These are phyloP conservation scores for Chaetomium sp. DNA, from an alignment of 2,329 filamentous ascomycete species.

Conservation along the genomic window DNA sequence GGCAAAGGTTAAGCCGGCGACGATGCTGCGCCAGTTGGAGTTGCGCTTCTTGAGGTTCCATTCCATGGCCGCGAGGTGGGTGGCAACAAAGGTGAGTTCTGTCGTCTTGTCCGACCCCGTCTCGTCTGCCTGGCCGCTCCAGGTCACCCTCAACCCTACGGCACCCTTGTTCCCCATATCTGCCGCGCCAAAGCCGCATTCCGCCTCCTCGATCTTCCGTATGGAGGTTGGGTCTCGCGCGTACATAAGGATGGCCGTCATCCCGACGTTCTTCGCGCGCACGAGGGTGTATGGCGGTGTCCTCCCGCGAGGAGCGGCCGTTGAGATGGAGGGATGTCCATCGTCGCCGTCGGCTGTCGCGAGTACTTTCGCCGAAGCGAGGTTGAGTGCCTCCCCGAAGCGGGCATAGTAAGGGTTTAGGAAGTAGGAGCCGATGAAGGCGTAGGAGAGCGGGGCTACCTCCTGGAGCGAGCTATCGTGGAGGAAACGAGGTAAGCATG, in stretches of 20 bases:
- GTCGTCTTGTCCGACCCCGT: conserved; percentile 46
- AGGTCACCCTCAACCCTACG: conserved; percentile 73
- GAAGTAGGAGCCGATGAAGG: conserved; percentile 83
- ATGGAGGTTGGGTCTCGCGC: conserved; percentile 65
- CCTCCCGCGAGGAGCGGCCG: not conserved
- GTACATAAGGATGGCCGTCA: conserved; percentile 89
- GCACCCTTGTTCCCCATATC: conserved; percentile 97
- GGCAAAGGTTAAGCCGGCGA: conserved; percentile 76
- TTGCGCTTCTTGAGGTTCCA: conserved; percentile 74
- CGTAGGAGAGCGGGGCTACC: conserved; percentile 78
- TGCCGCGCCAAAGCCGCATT: conserved; percentile 79
- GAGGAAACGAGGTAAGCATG: not conserved
- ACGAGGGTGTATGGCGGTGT: conserved; percentile 68
- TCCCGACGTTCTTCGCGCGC: conserved; percentile 73
- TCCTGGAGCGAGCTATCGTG: conserved; percentile 77
- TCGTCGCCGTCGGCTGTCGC: conserved; percentile 27
- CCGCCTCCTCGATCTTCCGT: conserved; percentile 70
- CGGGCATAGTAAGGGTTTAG: conserved; percentile 74
- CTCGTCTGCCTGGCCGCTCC: conserved; percentile 46
- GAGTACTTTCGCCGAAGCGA: conserved; percentile 57
- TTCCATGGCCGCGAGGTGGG: conserved; percentile 89
- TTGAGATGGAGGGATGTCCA: conserved; percentile 28
- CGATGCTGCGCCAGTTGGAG: conserved; percentile 84
- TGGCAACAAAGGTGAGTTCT: conserved; percentile 81
- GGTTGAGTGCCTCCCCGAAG: conserved; percentile 70